Evolutionary conservation across 2,329 filamentous ascomycete genomes (phyloP).

Genomic region (Knoxdaviesia capensis): DNA sequence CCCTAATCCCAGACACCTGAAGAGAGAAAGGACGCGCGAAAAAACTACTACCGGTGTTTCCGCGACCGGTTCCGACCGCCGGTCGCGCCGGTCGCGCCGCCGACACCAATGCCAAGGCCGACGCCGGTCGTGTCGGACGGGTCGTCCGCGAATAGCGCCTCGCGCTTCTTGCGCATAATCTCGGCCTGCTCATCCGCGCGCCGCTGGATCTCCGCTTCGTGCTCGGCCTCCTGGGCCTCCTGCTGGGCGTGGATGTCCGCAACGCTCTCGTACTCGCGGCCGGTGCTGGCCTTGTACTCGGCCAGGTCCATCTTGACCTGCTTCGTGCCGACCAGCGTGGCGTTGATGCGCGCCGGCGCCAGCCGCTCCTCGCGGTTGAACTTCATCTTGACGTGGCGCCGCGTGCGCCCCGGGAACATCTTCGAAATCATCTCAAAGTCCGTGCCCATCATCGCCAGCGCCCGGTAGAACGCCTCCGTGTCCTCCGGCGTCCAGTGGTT

Average conservation of each 20-base stretch:
- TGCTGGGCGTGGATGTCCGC: constrained; percentile 36
- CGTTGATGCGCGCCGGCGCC: constrained; percentile 41
- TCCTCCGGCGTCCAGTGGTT: constrained; percentile 52
- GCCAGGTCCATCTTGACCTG: constrained; percentile 36
- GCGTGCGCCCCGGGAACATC: constrained; percentile 52
- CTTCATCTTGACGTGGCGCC: constrained; percentile 62
- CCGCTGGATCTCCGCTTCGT: constrained; percentile 21
- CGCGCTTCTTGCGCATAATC: constrained; percentile 24
- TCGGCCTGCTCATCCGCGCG: constrained; percentile 25
- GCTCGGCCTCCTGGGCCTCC: constrained; percentile 22
- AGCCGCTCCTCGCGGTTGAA: constrained; percentile 61
- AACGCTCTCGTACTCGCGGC: constrained; percentile 31
- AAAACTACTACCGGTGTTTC: no score
- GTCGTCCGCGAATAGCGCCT: constrained; percentile 26
- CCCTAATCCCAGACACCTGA: no score
- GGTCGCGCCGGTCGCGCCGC: no score
- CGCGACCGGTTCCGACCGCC: no score
- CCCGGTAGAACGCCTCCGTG: constrained; percentile 59
- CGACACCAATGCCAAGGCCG: no score
- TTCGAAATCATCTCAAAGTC: constrained; percentile 65
- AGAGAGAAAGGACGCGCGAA: no score
- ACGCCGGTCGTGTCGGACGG: neutral
- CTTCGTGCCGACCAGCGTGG: constrained; percentile 40
- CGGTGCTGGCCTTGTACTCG: constrained; percentile 35
- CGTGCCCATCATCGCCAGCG: constrained; percentile 57